These are phyloP conservation scores for Martiniozyma abietophila DNA, from an alignment of 805 yeast genomes.

Conservation along the genomic window DNA sequence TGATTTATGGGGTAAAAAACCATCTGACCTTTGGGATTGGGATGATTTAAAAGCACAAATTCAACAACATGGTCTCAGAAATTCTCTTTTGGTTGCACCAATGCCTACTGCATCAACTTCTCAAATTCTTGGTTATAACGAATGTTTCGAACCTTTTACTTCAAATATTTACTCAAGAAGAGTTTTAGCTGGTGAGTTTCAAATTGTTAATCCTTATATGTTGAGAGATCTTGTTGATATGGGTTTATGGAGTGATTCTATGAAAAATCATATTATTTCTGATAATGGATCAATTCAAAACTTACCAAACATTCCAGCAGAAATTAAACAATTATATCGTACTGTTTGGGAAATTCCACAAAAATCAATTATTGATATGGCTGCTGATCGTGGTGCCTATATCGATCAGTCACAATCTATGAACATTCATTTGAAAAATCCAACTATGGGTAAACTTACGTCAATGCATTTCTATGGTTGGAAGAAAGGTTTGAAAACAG, in stretches of 20 bases:
- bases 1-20: constrained; percentile 52
- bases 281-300: constrained; percentile 52
- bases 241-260: constrained; percentile 48
- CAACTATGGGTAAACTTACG: constrained; percentile 96
- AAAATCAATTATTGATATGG: constrained; percentile 49
- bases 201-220: constrained; percentile 51
- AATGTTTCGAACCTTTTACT: constrained; percentile 56
- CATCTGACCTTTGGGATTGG: constrained; percentile 52
- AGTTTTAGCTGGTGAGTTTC: constrained; percentile 57
- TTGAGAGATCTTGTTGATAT: constrained; percentile 48
- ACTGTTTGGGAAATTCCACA: constrained; percentile 59
- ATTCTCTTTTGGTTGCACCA: constrained; percentile 53
- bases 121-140: constrained; percentile 52
- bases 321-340: constrained; percentile 44
- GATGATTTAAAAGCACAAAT: constrained; percentile 41
- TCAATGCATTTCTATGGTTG: constrained; percentile 99
- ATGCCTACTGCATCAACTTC: constrained; percentile 65
- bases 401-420: constrained; percentile 90
- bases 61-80: constrained; percentile 43
- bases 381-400: constrained; percentile 71
- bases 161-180: constrained; percentile 55
- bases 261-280: constrained; percentile 47
- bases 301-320: constrained; percentile 45
- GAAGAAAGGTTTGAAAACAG: constrained; percentile 98
- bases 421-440: constrained; percentile 84